phyloP scores from a whole-genome alignment of 2,329 filamentous ascomycete genomes.

The Hypoxylon sp. region DNA sequence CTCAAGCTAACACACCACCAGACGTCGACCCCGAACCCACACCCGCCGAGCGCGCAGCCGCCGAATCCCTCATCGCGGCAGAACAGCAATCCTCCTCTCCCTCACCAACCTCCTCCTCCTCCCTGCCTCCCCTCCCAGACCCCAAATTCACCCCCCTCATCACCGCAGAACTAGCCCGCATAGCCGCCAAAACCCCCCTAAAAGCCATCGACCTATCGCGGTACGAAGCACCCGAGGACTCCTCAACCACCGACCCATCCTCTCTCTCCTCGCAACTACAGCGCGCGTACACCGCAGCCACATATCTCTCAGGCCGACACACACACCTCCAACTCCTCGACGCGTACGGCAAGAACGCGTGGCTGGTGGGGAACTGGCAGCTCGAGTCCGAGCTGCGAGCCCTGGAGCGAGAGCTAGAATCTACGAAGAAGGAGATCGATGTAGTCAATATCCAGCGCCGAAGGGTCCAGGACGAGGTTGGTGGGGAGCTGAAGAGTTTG shows the following conservation, averaged over 20 bases:
- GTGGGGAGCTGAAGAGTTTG: conserved; percentile 78
- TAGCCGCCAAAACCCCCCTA: conserved; percentile 71
- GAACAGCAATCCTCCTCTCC: conserved; percentile 66
- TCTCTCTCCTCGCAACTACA: conserved; percentile 71
- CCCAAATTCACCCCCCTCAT: conserved; percentile 76
- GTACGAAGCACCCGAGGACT: conserved; percentile 79
- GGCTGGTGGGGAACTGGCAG: conserved; percentile 87
- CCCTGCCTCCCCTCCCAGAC: conserved; percentile 64
- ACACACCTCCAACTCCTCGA: conserved; percentile 79
- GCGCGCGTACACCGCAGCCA: conserved; percentile 62
- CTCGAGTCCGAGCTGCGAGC: conserved; percentile 77
- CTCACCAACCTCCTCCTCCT: conserved; percentile 59
- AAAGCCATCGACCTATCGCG: conserved; percentile 79
- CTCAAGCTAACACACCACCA: conserved; percentile 55
- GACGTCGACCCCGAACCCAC: conserved; percentile 86
- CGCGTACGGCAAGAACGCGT: conserved; percentile 87
- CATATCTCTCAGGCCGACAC: conserved; percentile 66
- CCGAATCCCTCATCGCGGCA: conserved; percentile 75
- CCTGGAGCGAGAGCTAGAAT: conserved; percentile 81
- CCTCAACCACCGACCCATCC: conserved; percentile 52
- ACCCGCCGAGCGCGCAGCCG: conserved; percentile 71
- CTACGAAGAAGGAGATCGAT: conserved; percentile 77
- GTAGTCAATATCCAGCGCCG: conserved; percentile 78
- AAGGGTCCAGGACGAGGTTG: conserved; percentile 76
- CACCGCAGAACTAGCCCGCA: conserved; percentile 75